A percentile compares a stretch with the other conserved stretches of the same genome.
These are phyloP conservation scores for Phoma herbarum DNA, from an alignment of 2,329 filamentous ascomycete genomes.

Conservation along the genomic window DNA sequence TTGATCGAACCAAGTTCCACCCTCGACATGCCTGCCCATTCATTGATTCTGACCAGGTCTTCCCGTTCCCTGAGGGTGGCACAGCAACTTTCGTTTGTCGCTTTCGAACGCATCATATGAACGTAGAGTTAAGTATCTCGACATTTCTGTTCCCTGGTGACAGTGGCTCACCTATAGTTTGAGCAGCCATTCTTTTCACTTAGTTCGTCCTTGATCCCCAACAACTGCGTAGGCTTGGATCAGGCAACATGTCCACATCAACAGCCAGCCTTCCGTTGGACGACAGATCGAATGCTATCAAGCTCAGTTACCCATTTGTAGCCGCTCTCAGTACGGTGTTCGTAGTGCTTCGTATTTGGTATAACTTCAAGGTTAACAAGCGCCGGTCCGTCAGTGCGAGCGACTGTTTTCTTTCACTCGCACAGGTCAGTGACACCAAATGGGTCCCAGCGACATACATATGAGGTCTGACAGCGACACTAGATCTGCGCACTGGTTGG, in stretches of 20 bases:
- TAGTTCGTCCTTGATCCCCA: not conserved
- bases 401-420: constrained; percentile 15
- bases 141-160: no score
- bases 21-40: no score
- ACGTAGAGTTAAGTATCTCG: no score
- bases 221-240: not conserved
- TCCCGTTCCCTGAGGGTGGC: constrained; percentile 4
- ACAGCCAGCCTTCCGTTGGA: constrained; percentile 2
- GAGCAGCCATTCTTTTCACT: no score
- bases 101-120: no score
- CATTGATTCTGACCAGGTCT: not conserved
- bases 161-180: no score
- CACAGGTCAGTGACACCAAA: not conserved
- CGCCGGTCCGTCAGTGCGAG: constrained; percentile 5
- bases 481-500: constrained; percentile 1
- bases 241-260: constrained; percentile 3
- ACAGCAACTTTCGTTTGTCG: constrained; percentile 12
- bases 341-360: constrained; percentile 15
- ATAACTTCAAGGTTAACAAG: constrained; percentile 16
- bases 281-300: constrained; percentile 13
- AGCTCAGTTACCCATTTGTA: constrained; percentile 10
- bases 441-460: no score
- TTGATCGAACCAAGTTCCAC: not conserved
- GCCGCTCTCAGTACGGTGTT: constrained; percentile 8
- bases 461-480: no score